Percentiles rank a stretch among this genome's conserved stretches.
These are phyloP conservation scores for Carallia pectinifolia DNA, from an alignment of 345 rosid species.

Conservation along the genomic window DNA sequence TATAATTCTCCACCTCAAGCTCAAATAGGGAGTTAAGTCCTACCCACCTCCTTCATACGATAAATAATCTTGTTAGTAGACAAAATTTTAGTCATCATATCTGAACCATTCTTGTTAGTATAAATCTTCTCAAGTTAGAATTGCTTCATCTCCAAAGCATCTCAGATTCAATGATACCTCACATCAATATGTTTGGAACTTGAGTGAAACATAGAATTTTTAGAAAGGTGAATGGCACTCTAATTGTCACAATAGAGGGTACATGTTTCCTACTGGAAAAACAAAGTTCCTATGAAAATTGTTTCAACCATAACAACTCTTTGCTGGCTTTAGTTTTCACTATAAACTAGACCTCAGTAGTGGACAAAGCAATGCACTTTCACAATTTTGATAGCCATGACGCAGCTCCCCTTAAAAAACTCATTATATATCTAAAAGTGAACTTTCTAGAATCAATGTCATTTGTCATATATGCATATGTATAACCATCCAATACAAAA, in stretches of 20 bases:
- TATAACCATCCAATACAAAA: not conserved
- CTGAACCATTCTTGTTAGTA: not conserved
- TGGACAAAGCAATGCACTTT: not conserved
- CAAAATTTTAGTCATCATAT: not conserved
- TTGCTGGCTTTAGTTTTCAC: not conserved
- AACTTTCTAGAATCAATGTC: not conserved
- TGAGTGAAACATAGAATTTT: not conserved
- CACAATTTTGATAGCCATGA: not conserved
- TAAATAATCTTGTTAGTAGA: no score
- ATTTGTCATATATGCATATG: not conserved
- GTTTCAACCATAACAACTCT: not conserved
- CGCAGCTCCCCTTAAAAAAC: not conserved
- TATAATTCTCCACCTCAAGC: not conserved
- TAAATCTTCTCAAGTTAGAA: not conserved
- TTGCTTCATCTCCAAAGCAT: not conserved
- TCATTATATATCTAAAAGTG: not conserved
- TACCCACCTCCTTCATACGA: no score
- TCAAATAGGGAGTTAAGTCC: no score
- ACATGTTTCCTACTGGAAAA: not conserved
- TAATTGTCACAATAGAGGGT: not conserved
- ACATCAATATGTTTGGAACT: not conserved
- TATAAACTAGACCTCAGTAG: not conserved
- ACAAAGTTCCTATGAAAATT: not conserved
- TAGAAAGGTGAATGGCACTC: not conserved
- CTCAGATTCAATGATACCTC: no score